Evolutionary conservation across 352 stramenopile species (phyloP).

Genomic region (Globisporangium orthogonon): DNA sequence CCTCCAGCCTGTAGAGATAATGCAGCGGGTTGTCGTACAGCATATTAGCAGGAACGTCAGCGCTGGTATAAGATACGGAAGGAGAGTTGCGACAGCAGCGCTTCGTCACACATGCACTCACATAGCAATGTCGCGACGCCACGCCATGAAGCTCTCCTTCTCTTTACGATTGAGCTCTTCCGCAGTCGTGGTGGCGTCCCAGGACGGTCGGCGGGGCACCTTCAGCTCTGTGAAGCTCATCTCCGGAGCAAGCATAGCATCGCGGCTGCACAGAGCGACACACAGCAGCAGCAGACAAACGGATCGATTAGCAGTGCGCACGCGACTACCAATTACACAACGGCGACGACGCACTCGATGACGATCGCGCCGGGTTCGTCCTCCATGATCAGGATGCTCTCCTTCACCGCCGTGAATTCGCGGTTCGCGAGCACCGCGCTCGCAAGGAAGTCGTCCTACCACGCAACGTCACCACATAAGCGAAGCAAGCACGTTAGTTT

Average conservation of each 20-base stretch:
- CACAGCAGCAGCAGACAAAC: not conserved
- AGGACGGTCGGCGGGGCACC: slow-evolving; percentile 94
- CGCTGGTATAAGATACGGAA: not conserved
- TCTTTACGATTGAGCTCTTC: slow-evolving; percentile 95
- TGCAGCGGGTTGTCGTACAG: not conserved
- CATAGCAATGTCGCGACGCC: slow-evolving; percentile 94
- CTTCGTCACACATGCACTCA: slow-evolving; percentile 17
- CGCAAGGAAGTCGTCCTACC: slow-evolving; percentile 90
- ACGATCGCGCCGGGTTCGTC: slow-evolving; percentile 48
- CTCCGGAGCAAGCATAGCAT: slow-evolving; percentile 50
- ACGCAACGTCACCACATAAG: not conserved
- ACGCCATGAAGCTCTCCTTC: slow-evolving; percentile 97
- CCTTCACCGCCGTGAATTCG: slow-evolving; percentile 89
- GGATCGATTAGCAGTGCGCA: not conserved
- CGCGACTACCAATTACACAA: not conserved
- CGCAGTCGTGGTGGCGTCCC: slow-evolving; percentile 92
- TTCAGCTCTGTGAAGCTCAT: slow-evolving; percentile 94
- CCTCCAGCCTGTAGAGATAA: slow-evolving; percentile 43
- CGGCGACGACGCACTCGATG: slow-evolving; percentile 40
- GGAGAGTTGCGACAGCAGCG: not conserved
- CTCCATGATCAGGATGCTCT: slow-evolving; percentile 82
- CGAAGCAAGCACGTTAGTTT: not conserved
- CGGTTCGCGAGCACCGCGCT: slow-evolving; percentile 88
- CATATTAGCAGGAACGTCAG: not conserved
- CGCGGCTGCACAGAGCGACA: slow-evolving; percentile 23